Evolutionary conservation across 1,284 basidiomycete species (phyloP).

Genomic region (Fomitopsis betulina): DNA sequence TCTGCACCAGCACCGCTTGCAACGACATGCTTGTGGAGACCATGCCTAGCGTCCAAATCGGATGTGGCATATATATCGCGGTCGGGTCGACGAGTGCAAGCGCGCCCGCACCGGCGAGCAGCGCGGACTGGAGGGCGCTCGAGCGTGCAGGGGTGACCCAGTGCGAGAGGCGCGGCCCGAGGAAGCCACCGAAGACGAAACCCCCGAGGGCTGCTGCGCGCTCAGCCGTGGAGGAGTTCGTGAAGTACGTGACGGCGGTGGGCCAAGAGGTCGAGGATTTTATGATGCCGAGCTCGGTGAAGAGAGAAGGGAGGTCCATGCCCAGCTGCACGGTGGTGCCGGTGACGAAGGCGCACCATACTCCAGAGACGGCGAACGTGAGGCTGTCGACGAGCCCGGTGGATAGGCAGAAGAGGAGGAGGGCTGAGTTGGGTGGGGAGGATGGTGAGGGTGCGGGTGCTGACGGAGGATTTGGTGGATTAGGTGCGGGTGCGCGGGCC

Average conservation of each 20-base stretch:
- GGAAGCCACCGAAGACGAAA: slow-evolving; percentile 7
- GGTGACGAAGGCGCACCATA: slow-evolving; percentile 9
- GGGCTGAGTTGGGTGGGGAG: slow-evolving; percentile 2
- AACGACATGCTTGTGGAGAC: slow-evolving; percentile 7
- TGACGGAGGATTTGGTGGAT: background rate
- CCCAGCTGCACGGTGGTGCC: slow-evolving; percentile 9
- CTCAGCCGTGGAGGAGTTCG: background rate
- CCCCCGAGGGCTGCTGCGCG: slow-evolving; percentile 4
- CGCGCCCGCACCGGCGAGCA: slow-evolving; percentile 1
- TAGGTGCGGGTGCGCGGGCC: background rate
- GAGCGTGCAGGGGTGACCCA: slow-evolving; percentile 3
- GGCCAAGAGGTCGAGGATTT: background rate
- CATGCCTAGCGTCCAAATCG: slow-evolving; percentile 3
- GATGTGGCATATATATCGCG: background rate
- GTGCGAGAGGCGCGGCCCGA: slow-evolving; percentile 1
- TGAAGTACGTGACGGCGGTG: slow-evolving; percentile 1
- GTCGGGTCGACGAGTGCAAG: background rate
- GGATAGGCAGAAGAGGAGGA: slow-evolving; percentile 9
- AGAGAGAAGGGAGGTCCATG: slow-evolving; percentile 7
- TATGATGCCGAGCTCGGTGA: background rate
- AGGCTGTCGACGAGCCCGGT: slow-evolving; percentile 9
- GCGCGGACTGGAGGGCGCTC: slow-evolving; percentile 1
- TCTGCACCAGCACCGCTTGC: slow-evolving; percentile 9
- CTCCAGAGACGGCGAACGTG: slow-evolving; percentile 7
- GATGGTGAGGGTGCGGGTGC: background rate